Conservation (phyloP, 345 rosid species). For the Hypericum androsaemum region DNA sequence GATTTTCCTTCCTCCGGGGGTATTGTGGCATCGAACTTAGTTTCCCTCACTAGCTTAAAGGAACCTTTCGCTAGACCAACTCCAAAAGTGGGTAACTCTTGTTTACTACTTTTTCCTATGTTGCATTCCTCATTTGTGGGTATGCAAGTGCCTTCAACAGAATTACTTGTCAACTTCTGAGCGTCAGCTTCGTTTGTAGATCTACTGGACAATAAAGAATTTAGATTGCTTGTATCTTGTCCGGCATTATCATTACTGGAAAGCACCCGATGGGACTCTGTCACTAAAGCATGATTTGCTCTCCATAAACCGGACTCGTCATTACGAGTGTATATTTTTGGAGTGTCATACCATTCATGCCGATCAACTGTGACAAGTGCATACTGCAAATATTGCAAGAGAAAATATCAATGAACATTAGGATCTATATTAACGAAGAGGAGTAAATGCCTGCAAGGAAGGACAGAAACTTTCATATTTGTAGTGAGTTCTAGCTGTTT, state of each 20-base stretch:
- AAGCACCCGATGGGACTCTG: constrained; percentile 19
- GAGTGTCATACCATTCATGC: constrained; percentile 94
- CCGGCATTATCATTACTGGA: constrained; percentile 25
- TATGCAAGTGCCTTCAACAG: no score
- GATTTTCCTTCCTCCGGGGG: background rate
- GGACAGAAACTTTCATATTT: no score
- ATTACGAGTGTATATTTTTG: constrained; percentile 81
- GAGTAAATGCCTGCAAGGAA: no score
- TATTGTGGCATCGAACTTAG: no score
- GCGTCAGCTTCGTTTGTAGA: constrained; percentile 28
- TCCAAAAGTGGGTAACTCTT: no score
- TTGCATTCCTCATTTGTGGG: no score
- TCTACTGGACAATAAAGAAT: constrained; percentile 2
- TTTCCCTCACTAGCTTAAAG: no score
- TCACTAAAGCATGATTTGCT: constrained; percentile 48
- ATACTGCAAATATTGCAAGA: constrained; percentile 40
- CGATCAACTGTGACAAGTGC: constrained; percentile 77
- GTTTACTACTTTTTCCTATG: no score
- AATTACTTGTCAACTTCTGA: constrained; percentile 19
- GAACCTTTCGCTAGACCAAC: no score
- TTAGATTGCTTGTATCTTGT: constrained; percentile 18
- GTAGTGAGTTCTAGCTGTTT: no score
- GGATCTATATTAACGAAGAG: no score
- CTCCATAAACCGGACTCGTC: constrained; percentile 85
- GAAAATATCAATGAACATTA: background rate